Base-by-base conservation (phyloP, 2,329 filamentous ascomycete species). In the Botrytis cinerea region DNA sequence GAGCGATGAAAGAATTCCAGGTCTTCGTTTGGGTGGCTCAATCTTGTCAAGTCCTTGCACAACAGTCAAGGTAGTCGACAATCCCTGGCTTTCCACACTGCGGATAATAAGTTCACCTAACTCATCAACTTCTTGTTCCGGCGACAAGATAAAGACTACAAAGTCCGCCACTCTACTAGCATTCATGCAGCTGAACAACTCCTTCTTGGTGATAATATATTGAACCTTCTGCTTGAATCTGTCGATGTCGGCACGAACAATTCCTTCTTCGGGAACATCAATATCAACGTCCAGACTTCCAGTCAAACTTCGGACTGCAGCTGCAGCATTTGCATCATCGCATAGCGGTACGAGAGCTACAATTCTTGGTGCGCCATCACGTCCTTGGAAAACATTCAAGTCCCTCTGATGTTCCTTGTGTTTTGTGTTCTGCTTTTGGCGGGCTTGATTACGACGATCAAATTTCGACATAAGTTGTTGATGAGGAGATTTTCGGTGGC, bases 391-490 rank as follows among this genome's bases (percentile, higher is more conserved):
- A 35, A 99, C 86, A 54, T 90, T 93, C 0, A 89, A 90, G 70
- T 94, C 92, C 78, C 92, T 92, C 66, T 92, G 87, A 80, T 96
- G 92, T 79, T 96, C 94, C 80, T 91, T 91, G 80, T 94, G 90
- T 83, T 98, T 98, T 78, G 90, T 87, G 75, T 92, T 85, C 79
- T 95, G 93, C 82, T 92, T 91, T 86, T 99, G 96, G 83, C 95
- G 95, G 78, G 94, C 93, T 85, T 97, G 94, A 83, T 99, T 98
- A 79, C 94, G 91, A 74, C 96, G 92, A 83, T 97, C 94, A 82
- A 99, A 89, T 84, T 98, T 99, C 74, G 94, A 97, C 93, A 98
- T 95, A 84, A 98, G 90, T 84, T 97, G 94, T 82, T 99, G 96
- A 82, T 97, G 94, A 72, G 93, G 93, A 25, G 95, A 97, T 83